Percentiles rank a stretch among this genome's conserved stretches.
Evolutionary conservation across 23 red algal genomes (phyloP).

Genomic region (Gracilariopsis chorda): DNA sequence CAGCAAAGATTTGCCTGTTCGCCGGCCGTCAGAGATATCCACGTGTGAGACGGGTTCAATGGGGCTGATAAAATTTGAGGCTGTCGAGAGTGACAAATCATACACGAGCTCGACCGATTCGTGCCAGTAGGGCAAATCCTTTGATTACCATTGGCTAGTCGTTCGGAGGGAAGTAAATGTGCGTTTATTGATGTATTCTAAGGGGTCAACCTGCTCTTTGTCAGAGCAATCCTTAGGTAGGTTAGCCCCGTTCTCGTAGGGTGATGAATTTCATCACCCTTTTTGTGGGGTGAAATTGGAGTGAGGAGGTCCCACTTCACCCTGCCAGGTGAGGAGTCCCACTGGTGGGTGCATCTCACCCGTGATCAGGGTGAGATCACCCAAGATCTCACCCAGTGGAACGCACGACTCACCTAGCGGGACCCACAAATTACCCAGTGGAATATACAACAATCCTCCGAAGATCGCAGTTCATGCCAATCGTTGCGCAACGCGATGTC

Average conservation of each 20-base stretch:
- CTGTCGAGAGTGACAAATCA: too few species aligned
- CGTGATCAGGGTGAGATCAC: background rate
- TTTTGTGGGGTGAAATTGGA: background rate
- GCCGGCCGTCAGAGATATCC: too few species aligned
- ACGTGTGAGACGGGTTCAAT: too few species aligned
- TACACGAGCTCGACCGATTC: too few species aligned
- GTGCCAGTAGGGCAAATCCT: too few species aligned
- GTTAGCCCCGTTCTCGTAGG: background rate
- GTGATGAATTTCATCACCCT: background rate
- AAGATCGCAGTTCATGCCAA: background rate
- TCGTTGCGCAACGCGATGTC: background rate
- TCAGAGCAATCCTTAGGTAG: too few species aligned
- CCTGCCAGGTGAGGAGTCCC: background rate
- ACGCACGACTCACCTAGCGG: background rate
- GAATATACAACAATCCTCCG: background rate
- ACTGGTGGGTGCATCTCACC: background rate
- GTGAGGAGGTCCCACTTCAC: background rate
- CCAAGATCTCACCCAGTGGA: background rate
- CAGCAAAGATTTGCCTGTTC: too few species aligned
- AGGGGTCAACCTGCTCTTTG: too few species aligned
- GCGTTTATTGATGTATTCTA: too few species aligned
- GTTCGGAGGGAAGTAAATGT: too few species aligned
- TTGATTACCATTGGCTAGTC: too few species aligned
- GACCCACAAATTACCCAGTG: background rate
- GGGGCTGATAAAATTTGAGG: too few species aligned